phyloP scores from a whole-genome alignment of 768 basidiomycete species.

The Suillus decipiens region DNA sequence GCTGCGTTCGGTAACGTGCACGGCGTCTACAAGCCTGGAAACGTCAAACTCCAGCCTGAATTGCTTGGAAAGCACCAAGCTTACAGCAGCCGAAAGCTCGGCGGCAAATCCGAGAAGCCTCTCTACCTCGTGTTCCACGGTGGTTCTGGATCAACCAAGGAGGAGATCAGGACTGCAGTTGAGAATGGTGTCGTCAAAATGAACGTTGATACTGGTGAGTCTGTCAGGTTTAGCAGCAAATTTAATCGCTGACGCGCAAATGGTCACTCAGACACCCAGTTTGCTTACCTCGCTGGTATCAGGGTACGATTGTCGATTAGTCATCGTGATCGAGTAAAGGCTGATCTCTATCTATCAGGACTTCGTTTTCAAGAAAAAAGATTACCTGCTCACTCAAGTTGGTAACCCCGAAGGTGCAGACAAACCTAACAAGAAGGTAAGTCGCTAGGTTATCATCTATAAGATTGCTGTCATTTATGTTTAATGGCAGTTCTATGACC shows the following conservation, averaged over 20 bases:
- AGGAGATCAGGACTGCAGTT: conserved; percentile 94
- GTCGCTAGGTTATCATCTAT: conserved; percentile 7
- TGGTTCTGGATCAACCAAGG: conserved; percentile 95
- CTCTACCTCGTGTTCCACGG: conserved; percentile 99
- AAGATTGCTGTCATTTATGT: conserved; percentile 8
- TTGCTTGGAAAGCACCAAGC: conserved; percentile 90
- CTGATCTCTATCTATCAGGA: conserved; percentile 47
- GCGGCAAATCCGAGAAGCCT: conserved; percentile 67
- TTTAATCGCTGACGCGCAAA: conserved; percentile 10
- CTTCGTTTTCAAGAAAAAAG: conserved; percentile 84
- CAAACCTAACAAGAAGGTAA: conserved; percentile 99
- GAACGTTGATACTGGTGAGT: conserved; percentile 89
- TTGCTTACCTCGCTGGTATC: conserved; percentile 87
- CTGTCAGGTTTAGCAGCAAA: neutral
- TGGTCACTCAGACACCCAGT: conserved; percentile 73
- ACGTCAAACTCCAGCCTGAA: conserved; percentile 91
- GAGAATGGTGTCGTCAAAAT: conserved; percentile 95
- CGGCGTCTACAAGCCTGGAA: conserved; percentile 99
- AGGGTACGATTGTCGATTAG: conserved; percentile 46
- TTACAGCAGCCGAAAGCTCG: conserved; percentile 68
- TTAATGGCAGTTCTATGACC: conserved; percentile 75
- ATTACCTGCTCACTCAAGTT: conserved; percentile 87
- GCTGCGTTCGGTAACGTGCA: conserved; percentile 99
- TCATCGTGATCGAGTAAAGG: neutral
- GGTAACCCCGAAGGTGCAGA: conserved; percentile 96